These are phyloP conservation scores for Ballota nigra DNA, from an alignment of 257 asterid species.

Conservation along the genomic window DNA sequence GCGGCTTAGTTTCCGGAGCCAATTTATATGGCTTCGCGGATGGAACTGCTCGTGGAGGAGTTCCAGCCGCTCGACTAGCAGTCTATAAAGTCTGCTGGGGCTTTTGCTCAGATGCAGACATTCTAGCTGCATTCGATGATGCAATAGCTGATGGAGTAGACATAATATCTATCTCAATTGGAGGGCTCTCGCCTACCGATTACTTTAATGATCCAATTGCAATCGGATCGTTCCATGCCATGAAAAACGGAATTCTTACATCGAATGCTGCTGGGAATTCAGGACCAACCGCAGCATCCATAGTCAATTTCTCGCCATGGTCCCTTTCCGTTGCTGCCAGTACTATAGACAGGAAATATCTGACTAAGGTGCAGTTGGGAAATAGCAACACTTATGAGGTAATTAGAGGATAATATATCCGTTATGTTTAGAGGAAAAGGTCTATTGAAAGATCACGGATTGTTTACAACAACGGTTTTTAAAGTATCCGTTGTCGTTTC, in stretches of 20 bases:
- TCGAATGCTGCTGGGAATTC: slow-evolving; percentile 39
- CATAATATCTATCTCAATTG: slow-evolving; percentile 34
- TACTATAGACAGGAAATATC: slow-evolving; percentile 34
- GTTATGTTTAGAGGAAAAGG: neutral
- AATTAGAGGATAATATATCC: neutral
- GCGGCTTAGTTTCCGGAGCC: slow-evolving; percentile 34
- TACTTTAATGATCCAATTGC: slow-evolving; percentile 33
- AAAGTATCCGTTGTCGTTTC: too few relatives aligned
- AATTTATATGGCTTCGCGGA: slow-evolving; percentile 34
- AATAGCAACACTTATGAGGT: slow-evolving; percentile 19
- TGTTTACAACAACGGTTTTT: neutral
- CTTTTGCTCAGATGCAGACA: slow-evolving; percentile 34
- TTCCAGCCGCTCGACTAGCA: slow-evolving; percentile 48
- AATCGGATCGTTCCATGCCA: slow-evolving; percentile 36
- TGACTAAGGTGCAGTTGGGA: slow-evolving; percentile 23
- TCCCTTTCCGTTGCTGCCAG: slow-evolving; percentile 34
- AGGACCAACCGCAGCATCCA: slow-evolving; percentile 22
- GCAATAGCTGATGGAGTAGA: slow-evolving; percentile 39
- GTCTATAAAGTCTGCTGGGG: slow-evolving; percentile 59
- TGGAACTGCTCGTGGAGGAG: slow-evolving; percentile 58
- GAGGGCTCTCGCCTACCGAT: slow-evolving; percentile 15
- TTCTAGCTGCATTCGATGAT: slow-evolving; percentile 41
- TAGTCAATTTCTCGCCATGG: slow-evolving; percentile 31
- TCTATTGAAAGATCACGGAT: neutral
- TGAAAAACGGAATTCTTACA: slow-evolving; percentile 35